Evolutionary conservation across 2,329 filamentous ascomycete species (phyloP).

Genomic region (Didymella sp.): DNA sequence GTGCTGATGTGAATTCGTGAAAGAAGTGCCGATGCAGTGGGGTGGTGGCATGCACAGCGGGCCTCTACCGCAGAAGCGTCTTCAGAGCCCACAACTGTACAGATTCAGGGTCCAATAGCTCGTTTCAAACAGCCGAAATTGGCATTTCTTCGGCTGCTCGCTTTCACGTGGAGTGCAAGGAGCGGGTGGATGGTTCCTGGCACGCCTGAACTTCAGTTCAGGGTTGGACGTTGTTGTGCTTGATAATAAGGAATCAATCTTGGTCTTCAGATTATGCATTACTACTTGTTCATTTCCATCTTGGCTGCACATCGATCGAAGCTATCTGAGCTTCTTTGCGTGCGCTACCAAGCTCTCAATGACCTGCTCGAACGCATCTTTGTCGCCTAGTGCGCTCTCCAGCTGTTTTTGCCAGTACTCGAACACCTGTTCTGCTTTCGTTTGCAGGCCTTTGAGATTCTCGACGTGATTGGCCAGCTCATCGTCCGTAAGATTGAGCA

Average conservation of each 20-base stretch:
- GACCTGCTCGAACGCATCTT: constrained; percentile 93
- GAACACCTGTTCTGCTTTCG: constrained; percentile 76
- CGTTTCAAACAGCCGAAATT: constrained; percentile 10
- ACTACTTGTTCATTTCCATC: constrained; percentile 45
- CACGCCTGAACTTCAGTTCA: not conserved
- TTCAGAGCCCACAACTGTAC: not conserved
- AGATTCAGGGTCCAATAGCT: constrained; percentile 19
- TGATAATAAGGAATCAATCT: not conserved
- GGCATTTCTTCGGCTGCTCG: constrained; percentile 6
- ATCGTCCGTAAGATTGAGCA: constrained; percentile 77
- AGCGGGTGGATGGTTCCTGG: constrained; percentile 8
- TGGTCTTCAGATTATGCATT: constrained; percentile 12
- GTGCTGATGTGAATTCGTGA: not conserved
- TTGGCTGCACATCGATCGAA: not conserved
- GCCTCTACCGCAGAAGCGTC: too few relatives aligned
- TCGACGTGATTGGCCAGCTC: constrained; percentile 77
- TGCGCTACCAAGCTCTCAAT: constrained; percentile 97
- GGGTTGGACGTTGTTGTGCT: not conserved
- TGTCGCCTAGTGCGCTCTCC: constrained; percentile 86
- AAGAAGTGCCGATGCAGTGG: not conserved
- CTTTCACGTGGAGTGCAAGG: constrained; percentile 9
- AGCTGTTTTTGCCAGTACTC: constrained; percentile 88
- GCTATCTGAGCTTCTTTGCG: constrained; percentile 80
- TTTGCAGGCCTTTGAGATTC: constrained; percentile 72
- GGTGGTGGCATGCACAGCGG: not conserved